Evolutionary conservation across 2,329 filamentous ascomycete species (phyloP), one percentile per base, ranked within the genome.

Genomic region (Ophiostoma ulmi): DNA sequence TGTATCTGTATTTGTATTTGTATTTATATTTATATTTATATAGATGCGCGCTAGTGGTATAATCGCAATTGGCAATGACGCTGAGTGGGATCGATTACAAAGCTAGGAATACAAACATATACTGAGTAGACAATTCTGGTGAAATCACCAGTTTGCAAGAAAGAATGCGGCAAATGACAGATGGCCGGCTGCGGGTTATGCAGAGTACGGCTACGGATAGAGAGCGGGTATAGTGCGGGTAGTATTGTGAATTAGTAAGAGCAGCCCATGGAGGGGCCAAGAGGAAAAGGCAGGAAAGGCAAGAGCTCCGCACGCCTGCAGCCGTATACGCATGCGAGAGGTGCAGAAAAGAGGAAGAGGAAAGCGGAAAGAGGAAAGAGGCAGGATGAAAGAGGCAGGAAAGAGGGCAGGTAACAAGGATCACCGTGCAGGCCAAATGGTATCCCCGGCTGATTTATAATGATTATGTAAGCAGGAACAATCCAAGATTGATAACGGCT

Each of bases 261-360:
- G 38, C 38, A 39, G 38, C 38, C 38, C 10, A 10, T 13, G 38
- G 38, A 10, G 38, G 6, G 1, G 11, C 20, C 14, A 48, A 48
- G 44, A 48, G 44, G 44, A 17, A 48, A 48, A 17, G 14, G 20
- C 44, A n/a, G 14, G 17, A 48, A 58, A 22, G 22, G 52, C 20
- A 55, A 58, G 20, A 58, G 44, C 52, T 58, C 52, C 52, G 52
- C 52, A 58, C 11, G 44, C 52, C n/a, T 58, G 52, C 52, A 58
- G 52, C n/a, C 3, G 31, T 58, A 26, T 13, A 13, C 10, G 52
- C n/a, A 58, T 26, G 22, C 48, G n/a, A 22, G 22, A 22, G n/a
- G n/a, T 26, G 44, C 44, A 48, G 11, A 17, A 26, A 22, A 26
- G 52, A 26, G 52, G 20, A 48, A 17, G 36, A 38, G 38, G 38